These are phyloP conservation scores for Platanthera zijinensis DNA, from an alignment of 106 monocot genomes.

Conservation along the genomic window DNA sequence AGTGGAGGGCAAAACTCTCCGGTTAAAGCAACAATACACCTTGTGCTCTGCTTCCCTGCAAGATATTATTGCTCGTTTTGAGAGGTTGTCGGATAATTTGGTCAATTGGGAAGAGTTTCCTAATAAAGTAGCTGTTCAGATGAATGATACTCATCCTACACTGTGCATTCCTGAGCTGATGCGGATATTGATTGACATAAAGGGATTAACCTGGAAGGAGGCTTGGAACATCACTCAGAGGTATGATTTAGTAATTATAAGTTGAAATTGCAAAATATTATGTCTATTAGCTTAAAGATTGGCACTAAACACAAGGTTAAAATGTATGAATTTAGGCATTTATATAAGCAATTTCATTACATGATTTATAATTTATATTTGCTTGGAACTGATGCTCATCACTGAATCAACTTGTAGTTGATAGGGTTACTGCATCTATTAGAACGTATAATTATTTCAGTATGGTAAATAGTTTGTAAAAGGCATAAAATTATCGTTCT, in stretches of 20 bases:
- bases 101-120: conserved; percentile 88
- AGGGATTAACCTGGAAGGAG: conserved; percentile 79
- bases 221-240: conserved; percentile 93
- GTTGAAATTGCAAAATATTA: background rate
- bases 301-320: background rate
- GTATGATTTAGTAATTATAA: conserved; percentile 22
- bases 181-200: conserved; percentile 78
- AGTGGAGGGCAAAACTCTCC: conserved; percentile 82
- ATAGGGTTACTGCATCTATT: background rate
- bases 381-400: background rate
- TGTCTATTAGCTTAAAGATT: background rate
- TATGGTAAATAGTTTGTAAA: background rate
- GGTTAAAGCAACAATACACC: conserved; percentile 96
- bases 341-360: background rate
- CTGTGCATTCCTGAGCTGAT: conserved; percentile 96
- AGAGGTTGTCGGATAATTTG: conserved; percentile 67
- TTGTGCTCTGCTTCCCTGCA: conserved; percentile 97
- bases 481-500: background rate
- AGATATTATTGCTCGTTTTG: conserved; percentile 90
- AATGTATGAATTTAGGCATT: background rate
- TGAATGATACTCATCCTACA: conserved; percentile 99
- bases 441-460: background rate
- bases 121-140: conserved; percentile 89
- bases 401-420: background rate
- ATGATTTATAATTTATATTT: background rate